A percentile compares a stretch with the other conserved stretches of the same genome.
phyloP scores from a whole-genome alignment of 345 rosid genomes.

The Lepidium didymum region DNA sequence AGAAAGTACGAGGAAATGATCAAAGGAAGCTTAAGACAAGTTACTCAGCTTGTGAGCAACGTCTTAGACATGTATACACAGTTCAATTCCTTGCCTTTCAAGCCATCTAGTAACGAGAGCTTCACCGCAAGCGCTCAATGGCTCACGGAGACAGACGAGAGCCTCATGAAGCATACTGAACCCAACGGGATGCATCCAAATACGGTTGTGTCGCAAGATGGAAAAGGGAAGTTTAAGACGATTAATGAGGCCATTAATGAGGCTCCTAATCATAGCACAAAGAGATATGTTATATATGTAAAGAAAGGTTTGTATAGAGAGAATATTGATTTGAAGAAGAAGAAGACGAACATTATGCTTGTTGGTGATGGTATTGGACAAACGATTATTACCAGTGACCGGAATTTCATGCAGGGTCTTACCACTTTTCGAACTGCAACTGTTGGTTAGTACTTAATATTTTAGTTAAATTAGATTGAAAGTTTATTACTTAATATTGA shows the following conservation, averaged over 20 bases:
- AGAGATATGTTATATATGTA: slow-evolving; percentile 58
- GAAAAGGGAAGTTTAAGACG: slow-evolving; percentile 58
- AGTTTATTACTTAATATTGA: slow-evolving; percentile 8
- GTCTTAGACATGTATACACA: slow-evolving; percentile 47
- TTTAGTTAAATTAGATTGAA: neutral
- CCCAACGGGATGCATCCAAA: slow-evolving; percentile 35
- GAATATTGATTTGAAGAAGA: slow-evolving; percentile 68
- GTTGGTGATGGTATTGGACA: slow-evolving; percentile 75
- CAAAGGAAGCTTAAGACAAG: slow-evolving; percentile 68
- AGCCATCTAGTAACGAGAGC: slow-evolving; percentile 36
- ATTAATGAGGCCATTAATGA: slow-evolving; percentile 63
- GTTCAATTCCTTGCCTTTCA: slow-evolving; percentile 61
- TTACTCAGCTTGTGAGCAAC: slow-evolving; percentile 64
- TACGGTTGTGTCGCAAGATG: slow-evolving; percentile 56
- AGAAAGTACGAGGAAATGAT: slow-evolving; percentile 48
- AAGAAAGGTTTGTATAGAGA: slow-evolving; percentile 74
- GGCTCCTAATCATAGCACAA: slow-evolving; percentile 62
- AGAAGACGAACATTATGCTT: slow-evolving; percentile 63
- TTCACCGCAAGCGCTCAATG: slow-evolving; percentile 38
- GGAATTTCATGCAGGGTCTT: slow-evolving; percentile 86
- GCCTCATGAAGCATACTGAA: slow-evolving; percentile 28
- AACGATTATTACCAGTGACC: slow-evolving; percentile 56
- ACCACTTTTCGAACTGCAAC: slow-evolving; percentile 96
- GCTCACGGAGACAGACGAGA: slow-evolving; percentile 57
- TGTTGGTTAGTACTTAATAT: slow-evolving; percentile 47